Percentiles rank a stretch among this genome's conserved stretches.
Conservation (phyloP, 1,139 yeast species). For the Candida sp. region DNA sequence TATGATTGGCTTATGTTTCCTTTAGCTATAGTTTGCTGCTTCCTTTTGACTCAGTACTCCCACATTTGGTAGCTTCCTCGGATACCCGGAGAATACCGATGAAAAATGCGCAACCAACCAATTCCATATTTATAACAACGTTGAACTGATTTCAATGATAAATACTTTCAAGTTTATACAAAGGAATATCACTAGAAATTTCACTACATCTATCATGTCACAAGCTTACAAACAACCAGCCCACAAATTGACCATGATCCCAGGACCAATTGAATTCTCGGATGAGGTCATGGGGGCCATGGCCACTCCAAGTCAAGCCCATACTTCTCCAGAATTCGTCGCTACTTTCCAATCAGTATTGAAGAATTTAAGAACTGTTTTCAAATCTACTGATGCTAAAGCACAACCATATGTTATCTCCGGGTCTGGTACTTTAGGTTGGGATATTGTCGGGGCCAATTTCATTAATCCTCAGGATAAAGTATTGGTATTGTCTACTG, state of each 20-base stretch:
- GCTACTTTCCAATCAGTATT: slow-evolving; percentile 69
- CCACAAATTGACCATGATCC: slow-evolving; percentile 70
- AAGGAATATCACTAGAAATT: neutral
- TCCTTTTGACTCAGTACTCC: neutral
- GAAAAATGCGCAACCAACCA: neutral
- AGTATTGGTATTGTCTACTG: slow-evolving; percentile 85
- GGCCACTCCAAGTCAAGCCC: slow-evolving; percentile 85
- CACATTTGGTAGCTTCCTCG: neutral
- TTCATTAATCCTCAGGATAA: slow-evolving; percentile 63
- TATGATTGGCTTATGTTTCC: too few relatives aligned
- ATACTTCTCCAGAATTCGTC: slow-evolving; percentile 86
- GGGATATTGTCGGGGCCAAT: slow-evolving; percentile 89
- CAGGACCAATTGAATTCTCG: slow-evolving; percentile 92
- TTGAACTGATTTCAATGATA: neutral
- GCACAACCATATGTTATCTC: slow-evolving; percentile 81
- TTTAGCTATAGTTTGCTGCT: too few relatives aligned
- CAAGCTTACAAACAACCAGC: slow-evolving; percentile 40
- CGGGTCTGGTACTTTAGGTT: slow-evolving; percentile 94
- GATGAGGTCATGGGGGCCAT: slow-evolving; percentile 78
- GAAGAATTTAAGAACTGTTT: slow-evolving; percentile 65
- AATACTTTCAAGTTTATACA: neutral
- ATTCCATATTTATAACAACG: neutral
- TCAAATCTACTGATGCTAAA: slow-evolving; percentile 60
- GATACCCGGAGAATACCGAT: neutral
- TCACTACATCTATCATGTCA: slow-evolving; percentile 16